Percentiles rank a stretch among this genome's conserved stretches.
phyloP scores from a whole-genome alignment of 2,329 filamentous ascomycete genomes.

The Sporothrix variecibatus region DNA sequence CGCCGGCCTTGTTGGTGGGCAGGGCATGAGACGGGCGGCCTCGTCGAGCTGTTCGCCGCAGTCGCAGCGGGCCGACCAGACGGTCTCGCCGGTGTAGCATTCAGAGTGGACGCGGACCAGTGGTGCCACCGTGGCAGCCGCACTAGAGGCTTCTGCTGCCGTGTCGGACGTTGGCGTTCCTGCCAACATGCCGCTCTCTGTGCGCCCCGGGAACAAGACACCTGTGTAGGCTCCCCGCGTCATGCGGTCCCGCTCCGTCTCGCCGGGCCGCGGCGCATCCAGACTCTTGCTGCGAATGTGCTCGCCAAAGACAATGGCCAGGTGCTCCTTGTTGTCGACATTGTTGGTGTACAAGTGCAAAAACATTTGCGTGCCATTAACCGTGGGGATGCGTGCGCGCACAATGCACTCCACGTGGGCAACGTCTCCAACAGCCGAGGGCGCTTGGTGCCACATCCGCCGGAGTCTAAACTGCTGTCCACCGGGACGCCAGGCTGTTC shows the following conservation, averaged over 20 bases:
- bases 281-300: constrained; percentile 74
- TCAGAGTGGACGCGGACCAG: constrained; percentile 95
- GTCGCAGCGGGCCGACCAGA: constrained; percentile 96
- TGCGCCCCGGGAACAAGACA: constrained; percentile 80
- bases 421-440: constrained; percentile 74
- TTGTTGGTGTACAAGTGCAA: constrained; percentile 92
- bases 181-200: constrained; percentile 63
- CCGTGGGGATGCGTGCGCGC: constrained; percentile 91
- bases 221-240: constrained; percentile 92
- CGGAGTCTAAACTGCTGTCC: constrained; percentile 58
- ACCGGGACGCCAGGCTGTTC: constrained; percentile 58
- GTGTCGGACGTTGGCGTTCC: constrained; percentile 11
- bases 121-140: constrained; percentile 51
- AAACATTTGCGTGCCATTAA: constrained; percentile 92
- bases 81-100: constrained; percentile 97
- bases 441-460: constrained; percentile 63
- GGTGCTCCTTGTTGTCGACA: constrained; percentile 90
- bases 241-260: constrained; percentile 89
- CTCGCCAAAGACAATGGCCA: constrained; percentile 94
- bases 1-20: constrained; percentile 64
- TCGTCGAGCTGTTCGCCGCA: constrained; percentile 98
- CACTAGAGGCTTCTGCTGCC: background rate
- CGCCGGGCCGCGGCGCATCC: constrained; percentile 70
- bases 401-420: constrained; percentile 89
- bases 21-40: constrained; percentile 87